Percentiles rank a stretch among this genome's conserved stretches.
phyloP scores from a whole-genome alignment of 148 eudicot species.

The Salicornia ramosissima region DNA sequence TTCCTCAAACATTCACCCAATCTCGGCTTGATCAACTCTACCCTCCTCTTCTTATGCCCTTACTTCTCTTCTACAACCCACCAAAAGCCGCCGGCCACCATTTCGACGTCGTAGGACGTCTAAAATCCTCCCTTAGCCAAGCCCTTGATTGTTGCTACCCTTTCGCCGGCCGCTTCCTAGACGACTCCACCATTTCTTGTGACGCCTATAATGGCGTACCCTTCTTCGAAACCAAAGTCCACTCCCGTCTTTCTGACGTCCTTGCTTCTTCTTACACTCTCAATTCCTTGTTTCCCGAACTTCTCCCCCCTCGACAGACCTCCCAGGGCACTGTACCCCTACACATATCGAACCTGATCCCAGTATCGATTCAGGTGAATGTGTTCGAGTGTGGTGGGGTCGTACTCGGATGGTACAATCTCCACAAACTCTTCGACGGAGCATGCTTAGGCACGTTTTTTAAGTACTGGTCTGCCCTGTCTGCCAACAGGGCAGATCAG shows the following conservation, averaged over 20 bases:
- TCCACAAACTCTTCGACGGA: constrained; percentile 20
- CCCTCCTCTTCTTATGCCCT: constrained; percentile 26
- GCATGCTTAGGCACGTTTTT: constrained; percentile 7
- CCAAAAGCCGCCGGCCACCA: background rate
- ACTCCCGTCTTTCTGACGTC: background rate
- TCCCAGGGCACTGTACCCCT: too few relatives aligned
- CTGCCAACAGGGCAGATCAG: too few relatives aligned
- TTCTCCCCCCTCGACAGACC: background rate
- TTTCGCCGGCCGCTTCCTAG: background rate
- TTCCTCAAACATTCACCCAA: constrained; percentile 31
- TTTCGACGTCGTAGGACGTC: too few relatives aligned
- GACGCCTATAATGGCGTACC: constrained; percentile 3
- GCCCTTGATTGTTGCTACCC: constrained; percentile 9
- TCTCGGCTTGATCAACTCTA: constrained; percentile 39
- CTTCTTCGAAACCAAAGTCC: background rate
- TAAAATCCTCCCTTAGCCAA: background rate
- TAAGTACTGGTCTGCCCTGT: constrained; percentile 12
- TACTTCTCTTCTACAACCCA: constrained; percentile 34
- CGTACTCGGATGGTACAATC: constrained; percentile 7
- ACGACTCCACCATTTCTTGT: constrained; percentile 7
- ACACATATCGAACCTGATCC: background rate
- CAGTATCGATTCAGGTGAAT: constrained; percentile 4
- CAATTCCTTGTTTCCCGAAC: background rate
- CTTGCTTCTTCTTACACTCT: background rate
- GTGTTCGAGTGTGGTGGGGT: constrained; percentile 22